These are phyloP conservation scores for Termitomyces sp. DNA, from an alignment of 1,284 basidiomycete species.

Conservation along the genomic window DNA sequence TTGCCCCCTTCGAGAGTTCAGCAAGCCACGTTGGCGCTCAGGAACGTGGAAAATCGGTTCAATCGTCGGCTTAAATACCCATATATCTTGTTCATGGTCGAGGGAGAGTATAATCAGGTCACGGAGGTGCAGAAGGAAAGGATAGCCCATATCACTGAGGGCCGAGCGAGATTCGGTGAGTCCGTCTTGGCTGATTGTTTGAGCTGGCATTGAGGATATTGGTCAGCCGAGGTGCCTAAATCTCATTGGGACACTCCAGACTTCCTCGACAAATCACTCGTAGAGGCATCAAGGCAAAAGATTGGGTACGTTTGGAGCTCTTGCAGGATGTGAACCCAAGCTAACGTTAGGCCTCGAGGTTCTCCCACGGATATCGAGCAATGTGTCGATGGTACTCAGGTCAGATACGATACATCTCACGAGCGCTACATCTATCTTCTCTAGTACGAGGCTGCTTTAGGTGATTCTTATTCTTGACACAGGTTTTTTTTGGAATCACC, in stretches of 20 bases:
- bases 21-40: slow-evolving; percentile 23
- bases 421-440: not conserved
- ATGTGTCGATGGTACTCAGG: slow-evolving; percentile 28
- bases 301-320: slow-evolving; percentile 18
- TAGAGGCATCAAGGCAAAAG: slow-evolving; percentile 19
- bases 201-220: not conserved
- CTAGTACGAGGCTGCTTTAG: not conserved
- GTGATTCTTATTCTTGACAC: not conserved
- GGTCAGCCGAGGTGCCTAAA: slow-evolving; percentile 16
- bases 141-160: slow-evolving; percentile 23
- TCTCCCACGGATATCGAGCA: slow-evolving; percentile 23
- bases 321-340: not conserved
- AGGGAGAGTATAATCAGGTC: slow-evolving; percentile 20
- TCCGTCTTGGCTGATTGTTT: not conserved
- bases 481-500: slow-evolving; percentile 27
- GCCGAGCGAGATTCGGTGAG: slow-evolving; percentile 23
- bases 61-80: slow-evolving; percentile 26
- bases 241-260: slow-evolving; percentile 22
- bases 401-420: slow-evolving; percentile 6
- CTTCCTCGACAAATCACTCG: slow-evolving; percentile 17
- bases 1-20: slow-evolving; percentile 20
- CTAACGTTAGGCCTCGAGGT: slow-evolving; percentile 12
- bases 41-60: slow-evolving; percentile 26
- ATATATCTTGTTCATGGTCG: slow-evolving; percentile 23
- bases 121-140: slow-evolving; percentile 20